Evolutionary conservation across 495 filamentous ascomycete genomes (phyloP), one percentile per base, ranked within the genome.

Genomic region (Aspergillus taichungensis): DNA sequence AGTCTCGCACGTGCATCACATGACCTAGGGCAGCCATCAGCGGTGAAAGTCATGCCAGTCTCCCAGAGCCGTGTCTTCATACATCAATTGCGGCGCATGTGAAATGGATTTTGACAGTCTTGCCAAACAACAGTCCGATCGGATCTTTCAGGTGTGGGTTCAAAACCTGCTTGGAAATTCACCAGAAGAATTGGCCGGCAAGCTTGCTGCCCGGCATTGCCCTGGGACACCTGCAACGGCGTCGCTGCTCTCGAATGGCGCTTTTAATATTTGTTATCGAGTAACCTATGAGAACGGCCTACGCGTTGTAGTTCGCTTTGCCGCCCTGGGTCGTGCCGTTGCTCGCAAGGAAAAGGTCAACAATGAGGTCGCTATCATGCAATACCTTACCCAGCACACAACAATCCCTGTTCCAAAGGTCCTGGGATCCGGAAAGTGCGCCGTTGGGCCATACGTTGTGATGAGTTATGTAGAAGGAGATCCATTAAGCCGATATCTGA

Each of bases 401-500:
- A 10, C 44, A 6, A 57, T 72, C 12, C 67, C 63, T 9, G 57
- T 62, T 57, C 67, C 68, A 6, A 54, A 53, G 24, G 52, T 72
- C 9, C 58, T 66, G 6, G 56, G 61, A n/a, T 50, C 30, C 24
- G 59, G 55, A 1, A 59, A 52, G 7, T 54, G 53, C 24, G 50
- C 53, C 3, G 35, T 69, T 31, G 67, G 72, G 5, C 68, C 68
- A 1, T 75, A 71, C 50, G 69, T 74, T 40, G 69, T 77, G 36
- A 71, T 72, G 58, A 52, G 61, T 12, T 68, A 66, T 44, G 41
- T 74, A 36, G 55, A 67, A 35, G 59, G 69, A 40, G 38, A 46
- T 4, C 37, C 40, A 27, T 43, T 61, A 28, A 42, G 32, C 9
- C 24, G 37, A 31, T 54, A 47, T 31, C 55, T 59, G 8, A 51